Evolutionary conservation across 495 filamentous ascomycete genomes (phyloP).

Genomic region (Talaromyces liani): DNA sequence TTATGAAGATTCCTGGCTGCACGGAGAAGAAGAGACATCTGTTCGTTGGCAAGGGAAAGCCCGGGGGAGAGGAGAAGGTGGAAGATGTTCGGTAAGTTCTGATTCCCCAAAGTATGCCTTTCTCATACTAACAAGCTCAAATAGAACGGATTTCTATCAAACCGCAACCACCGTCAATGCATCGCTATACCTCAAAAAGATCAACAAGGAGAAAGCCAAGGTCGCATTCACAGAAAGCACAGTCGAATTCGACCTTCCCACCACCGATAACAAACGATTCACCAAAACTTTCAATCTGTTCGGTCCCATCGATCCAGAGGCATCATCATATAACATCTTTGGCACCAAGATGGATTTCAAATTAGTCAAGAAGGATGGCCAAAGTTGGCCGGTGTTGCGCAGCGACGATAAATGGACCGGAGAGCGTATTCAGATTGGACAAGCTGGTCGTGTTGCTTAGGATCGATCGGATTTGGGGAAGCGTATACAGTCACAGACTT

Average conservation of each 20-base stretch:
- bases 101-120: not conserved
- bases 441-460: slow-evolving; percentile 48
- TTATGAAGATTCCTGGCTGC: slow-evolving; percentile 91
- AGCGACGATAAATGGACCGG: slow-evolving; percentile 73
- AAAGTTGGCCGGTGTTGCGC: slow-evolving; percentile 82
- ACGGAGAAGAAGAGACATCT: slow-evolving; percentile 72
- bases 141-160: slow-evolving; percentile 90
- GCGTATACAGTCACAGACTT: not conserved
- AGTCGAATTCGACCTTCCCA: slow-evolving; percentile 71
- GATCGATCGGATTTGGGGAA: not conserved
- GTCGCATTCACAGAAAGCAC: slow-evolving; percentile 55
- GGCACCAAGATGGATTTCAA: slow-evolving; percentile 93
- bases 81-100: slow-evolving; percentile 61
- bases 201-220: slow-evolving; percentile 69
- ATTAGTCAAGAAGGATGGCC: slow-evolving; percentile 73
- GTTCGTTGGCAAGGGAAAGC: slow-evolving; percentile 75
- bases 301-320: slow-evolving; percentile 62
- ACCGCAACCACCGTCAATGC: slow-evolving; percentile 78
- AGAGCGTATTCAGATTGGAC: slow-evolving; percentile 75
- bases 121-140: slow-evolving; percentile 1
- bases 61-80: slow-evolving; percentile 45
- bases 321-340: slow-evolving; percentile 74
- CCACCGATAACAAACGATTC: slow-evolving; percentile 79
- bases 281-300: slow-evolving; percentile 67
- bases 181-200: slow-evolving; percentile 94